phyloP scores from a whole-genome alignment of 768 basidiomycete species.

The Panaeolus papilionaceus region DNA sequence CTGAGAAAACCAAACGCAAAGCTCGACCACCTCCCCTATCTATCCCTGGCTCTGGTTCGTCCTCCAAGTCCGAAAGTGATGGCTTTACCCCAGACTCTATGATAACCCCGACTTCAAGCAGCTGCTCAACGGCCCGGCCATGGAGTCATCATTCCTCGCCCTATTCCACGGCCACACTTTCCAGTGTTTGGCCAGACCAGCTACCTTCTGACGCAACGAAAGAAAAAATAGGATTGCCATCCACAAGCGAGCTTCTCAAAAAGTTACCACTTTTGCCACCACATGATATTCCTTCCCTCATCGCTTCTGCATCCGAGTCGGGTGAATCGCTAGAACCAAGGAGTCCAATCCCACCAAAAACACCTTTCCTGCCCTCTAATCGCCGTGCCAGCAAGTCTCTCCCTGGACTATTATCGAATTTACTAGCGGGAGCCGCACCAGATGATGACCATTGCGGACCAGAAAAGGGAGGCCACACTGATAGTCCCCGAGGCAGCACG shows the following conservation, averaged over 20 bases:
- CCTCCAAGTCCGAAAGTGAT: neutral
- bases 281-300: neutral
- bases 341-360: neutral
- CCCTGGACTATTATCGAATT: neutral
- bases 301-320: neutral
- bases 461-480: neutral
- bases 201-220: neutral
- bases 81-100: constrained; percentile 1
- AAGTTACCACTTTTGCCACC: neutral
- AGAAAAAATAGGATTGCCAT: neutral
- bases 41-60: neutral
- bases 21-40: constrained; percentile 8
- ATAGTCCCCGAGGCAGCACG: neutral
- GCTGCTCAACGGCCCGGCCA: neutral
- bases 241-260: neutral
- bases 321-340: neutral
- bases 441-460: neutral
- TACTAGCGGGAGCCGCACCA: neutral
- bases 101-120: neutral
- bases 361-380: neutral
- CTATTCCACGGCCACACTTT: neutral
- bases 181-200: neutral
- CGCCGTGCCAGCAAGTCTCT: constrained; percentile 3
- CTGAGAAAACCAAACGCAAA: neutral
- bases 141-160: constrained; percentile 1